Evolutionary conservation across 2,329 filamentous ascomycete species (phyloP).

Genomic region (Xylogone sp.): DNA sequence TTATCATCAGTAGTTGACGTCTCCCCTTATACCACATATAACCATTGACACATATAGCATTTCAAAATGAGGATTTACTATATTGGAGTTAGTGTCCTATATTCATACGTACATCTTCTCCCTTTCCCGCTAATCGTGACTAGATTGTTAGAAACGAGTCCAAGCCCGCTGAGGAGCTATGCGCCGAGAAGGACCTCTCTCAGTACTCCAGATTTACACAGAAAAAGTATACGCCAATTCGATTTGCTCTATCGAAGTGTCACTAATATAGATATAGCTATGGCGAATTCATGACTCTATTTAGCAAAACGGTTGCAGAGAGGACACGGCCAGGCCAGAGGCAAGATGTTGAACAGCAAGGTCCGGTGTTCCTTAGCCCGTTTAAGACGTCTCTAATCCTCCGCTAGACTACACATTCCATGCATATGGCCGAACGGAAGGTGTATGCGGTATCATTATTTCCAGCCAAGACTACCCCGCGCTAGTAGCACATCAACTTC

Average conservation of each 20-base stretch:
- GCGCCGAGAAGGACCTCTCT: constrained; percentile 71
- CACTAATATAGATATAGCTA: constrained; percentile 29
- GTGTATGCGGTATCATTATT: constrained; percentile 73
- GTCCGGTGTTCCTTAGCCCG: constrained; percentile 34
- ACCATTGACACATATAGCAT: background rate
- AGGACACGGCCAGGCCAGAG: constrained; percentile 76
- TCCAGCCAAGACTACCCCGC: constrained; percentile 71
- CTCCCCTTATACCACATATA: background rate
- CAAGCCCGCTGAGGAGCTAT: constrained; percentile 74
- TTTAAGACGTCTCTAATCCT: background rate
- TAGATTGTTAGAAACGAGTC: constrained; percentile 79
- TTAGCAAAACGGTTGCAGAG: constrained; percentile 84
- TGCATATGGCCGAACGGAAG: constrained; percentile 71
- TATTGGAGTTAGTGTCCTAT: background rate
- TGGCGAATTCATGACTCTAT: constrained; percentile 74
- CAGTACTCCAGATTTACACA: constrained; percentile 79
- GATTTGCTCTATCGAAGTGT: background rate
- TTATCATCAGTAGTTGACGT: too few species aligned
- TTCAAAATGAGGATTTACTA: background rate
- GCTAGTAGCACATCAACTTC: constrained; percentile 79
- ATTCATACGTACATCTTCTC: background rate
- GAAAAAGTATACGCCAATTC: constrained; percentile 48
- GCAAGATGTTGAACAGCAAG: constrained; percentile 82
- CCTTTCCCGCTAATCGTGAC: background rate
- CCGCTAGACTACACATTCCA: constrained; percentile 67